Evolutionary conservation across 139 green algal genomes (phyloP), one percentile per base, ranked within the genome.

Genomic region (Chlorella sp.): DNA sequence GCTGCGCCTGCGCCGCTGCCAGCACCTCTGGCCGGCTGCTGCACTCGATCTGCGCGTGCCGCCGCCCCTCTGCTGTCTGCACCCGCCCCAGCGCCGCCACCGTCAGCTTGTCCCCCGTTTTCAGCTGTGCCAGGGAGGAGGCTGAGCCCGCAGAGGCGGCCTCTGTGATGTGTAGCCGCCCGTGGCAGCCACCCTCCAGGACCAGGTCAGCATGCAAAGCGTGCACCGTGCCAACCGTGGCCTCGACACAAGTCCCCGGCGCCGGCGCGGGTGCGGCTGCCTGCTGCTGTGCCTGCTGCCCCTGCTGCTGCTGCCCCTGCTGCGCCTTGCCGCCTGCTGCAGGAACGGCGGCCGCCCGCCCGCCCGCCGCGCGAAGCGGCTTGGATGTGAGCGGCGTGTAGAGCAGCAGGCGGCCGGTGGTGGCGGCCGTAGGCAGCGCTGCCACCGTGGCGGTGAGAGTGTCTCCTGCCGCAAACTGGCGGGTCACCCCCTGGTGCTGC

Each of bases 151-250:
- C 84, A 22, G 95, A 89, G 21, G 61, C 66, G 34, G 94, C 90
- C 82, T 97, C 92, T 12, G 92, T 95, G 22, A 96, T 89, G 89
- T 97, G 94, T 12, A 98, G 64, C 3, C 95, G 68, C 3, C 93
- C 95, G 0, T 85, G 36, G 78, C 76, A 22, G 37, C 90, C 77
- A 61, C 78, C 78, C 34, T 89, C 89, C 85, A 96, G 81, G 34
- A 78, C 71, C 30, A 96, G 78, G 15, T 94, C 90, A 40, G 91
- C 91, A 39, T 95, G 88, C 81, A 91, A 57, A 4, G 86, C 64
- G 39, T 95, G 90, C 39, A 95, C 86, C 14, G 91, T 89, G 11
- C 85, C 87, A 16, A 98, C 94, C 12, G 81, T 92, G 28, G 77
- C 92, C 19, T 75, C 86, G 4, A 95, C 53, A 30, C 34, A 37